Base-by-base conservation (phyloP, 306 rosid species). In the Glycine soja region DNA sequence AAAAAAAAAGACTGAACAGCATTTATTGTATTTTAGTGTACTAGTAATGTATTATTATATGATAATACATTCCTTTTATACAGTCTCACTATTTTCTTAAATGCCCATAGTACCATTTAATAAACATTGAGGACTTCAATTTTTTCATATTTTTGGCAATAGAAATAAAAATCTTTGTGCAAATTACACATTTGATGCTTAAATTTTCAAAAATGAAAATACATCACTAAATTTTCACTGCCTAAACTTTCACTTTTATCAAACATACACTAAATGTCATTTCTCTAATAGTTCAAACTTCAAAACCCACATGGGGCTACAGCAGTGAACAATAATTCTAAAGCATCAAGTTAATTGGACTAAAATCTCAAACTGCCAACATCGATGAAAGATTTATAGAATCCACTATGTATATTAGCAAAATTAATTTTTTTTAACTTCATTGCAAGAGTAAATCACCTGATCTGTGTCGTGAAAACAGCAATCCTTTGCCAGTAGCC, bases 401-500 rank as follows among this genome's bases (percentile, higher is more conserved):
- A 46, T 42, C 9, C 62, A 36, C 45, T 51, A 3, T 43, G 67
- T 6, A 59, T 50, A 51, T 42, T n/a, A 43, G 78, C 19, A 76
- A 82, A 50, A 59, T 14, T 70, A 18, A 58, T 46, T 43, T 70
- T 58, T 69, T 8, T 58, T 54, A 13, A 38, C 45, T 40, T 51
- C 46, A 67, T 77, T 61, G n/a, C 66, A 59, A 75, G 73, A 76
- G 16, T 71, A 64, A 74, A 84, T 84, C 75, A 95, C 99, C 96
- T 89, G 88, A 70, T 91, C 91, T 0, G 97, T 93, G 91, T 95
- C 90, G 40, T 87, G 79, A 47, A 89, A 82, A 76, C 85, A 80
- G 77, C 79, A 82, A 38, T 69, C 83, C 86, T 82, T 90, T 14
- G 92, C 87, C 75, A 95, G 90, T 72, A 89, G 80, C 89, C 98